A percentile compares a stretch with the other conserved stretches of the same genome.
Evolutionary conservation across 2,329 filamentous ascomycete species (phyloP).

Genomic region (Dothistroma pini): DNA sequence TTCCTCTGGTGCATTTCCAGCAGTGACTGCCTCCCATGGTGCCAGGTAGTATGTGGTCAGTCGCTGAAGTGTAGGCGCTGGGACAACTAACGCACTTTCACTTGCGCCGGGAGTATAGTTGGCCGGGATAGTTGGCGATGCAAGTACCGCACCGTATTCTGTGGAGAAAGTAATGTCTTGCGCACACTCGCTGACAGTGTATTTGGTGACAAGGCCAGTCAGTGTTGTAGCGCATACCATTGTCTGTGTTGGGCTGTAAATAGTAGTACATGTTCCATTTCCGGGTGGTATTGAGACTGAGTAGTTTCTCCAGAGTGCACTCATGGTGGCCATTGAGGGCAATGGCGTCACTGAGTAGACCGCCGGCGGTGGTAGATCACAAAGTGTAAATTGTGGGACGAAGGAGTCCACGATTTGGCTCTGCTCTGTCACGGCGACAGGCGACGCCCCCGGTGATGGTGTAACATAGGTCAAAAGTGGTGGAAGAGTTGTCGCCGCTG

Average conservation of each 20-base stretch:
- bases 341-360: conserved; percentile 29
- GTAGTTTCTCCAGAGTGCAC: conserved; percentile 38
- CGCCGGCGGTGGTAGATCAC: conserved; percentile 38
- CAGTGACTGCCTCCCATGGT: conserved; percentile 43
- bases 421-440: conserved; percentile 40
- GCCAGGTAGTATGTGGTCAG: conserved; percentile 45
- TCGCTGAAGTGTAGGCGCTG: conserved; percentile 37
- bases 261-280: conserved; percentile 39
- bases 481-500: conserved; percentile 18
- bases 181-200: conserved; percentile 41
- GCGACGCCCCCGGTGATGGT: conserved; percentile 42
- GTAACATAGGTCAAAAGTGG: conserved; percentile 38
- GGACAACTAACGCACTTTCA: conserved; percentile 33
- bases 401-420: conserved; percentile 45
- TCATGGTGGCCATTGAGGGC: conserved; percentile 28
- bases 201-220: conserved; percentile 39
- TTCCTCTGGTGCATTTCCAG: conserved; percentile 37
- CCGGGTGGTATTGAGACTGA: conserved; percentile 33
- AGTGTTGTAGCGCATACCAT: conserved; percentile 45
- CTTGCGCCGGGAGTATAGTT: conserved; percentile 8
- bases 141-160: conserved; percentile 42
- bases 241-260: conserved; percentile 40
- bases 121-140: conserved; percentile 33
- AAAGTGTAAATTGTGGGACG: conserved; percentile 42
- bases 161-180: conserved; percentile 48